Percentiles rank a stretch among this genome's conserved stretches.
These are phyloP conservation scores for Metschnikowia corniflorae DNA, from an alignment of 805 yeast species.

Conservation along the genomic window DNA sequence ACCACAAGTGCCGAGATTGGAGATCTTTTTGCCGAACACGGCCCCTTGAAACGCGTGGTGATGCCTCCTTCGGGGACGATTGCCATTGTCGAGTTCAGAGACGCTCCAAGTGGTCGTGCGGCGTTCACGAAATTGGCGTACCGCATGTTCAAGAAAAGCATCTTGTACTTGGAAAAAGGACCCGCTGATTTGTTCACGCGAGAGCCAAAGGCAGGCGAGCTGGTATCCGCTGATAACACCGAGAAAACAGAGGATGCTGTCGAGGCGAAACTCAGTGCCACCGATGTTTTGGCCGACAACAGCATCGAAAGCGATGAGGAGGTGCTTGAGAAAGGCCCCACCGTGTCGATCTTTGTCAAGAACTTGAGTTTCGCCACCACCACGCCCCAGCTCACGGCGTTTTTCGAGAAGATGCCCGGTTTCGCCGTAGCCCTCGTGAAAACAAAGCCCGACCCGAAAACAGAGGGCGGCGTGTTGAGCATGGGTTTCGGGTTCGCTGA, in stretches of 20 bases:
- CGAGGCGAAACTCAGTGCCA: conserved; percentile 42
- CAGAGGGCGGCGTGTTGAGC: conserved; percentile 61
- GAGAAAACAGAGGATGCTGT: conserved; percentile 22
- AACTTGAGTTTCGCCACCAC: conserved; percentile 86
- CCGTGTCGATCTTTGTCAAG: conserved; percentile 86
- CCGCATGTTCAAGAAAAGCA: conserved; percentile 81
- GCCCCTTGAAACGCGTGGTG: conserved; percentile 71
- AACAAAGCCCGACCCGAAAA: conserved; percentile 83
- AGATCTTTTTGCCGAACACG: conserved; percentile 76
- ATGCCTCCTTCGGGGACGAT: conserved; percentile 98
- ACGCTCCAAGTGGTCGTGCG: conserved; percentile 76
- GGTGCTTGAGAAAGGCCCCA: conserved; percentile 55
- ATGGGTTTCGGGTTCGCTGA: conserved; percentile 99
- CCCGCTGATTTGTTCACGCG: conserved; percentile 75
- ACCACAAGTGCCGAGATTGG: conserved; percentile 74
- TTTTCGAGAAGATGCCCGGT: conserved; percentile 72
- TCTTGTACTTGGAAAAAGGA: conserved; percentile 89
- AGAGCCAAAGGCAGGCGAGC: conserved; percentile 44
- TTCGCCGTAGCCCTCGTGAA: conserved; percentile 79
- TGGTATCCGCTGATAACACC: conserved; percentile 2
- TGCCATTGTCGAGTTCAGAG: conserved; percentile 87
- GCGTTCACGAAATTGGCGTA: conserved; percentile 88
- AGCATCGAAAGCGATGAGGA: conserved; percentile 32
- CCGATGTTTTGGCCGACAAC: conserved; percentile 36
- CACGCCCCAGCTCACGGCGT: conserved; percentile 47